Base-by-base conservation (phyloP, 768 basidiomycete genomes). In the Suillus fuscotomentosus region DNA sequence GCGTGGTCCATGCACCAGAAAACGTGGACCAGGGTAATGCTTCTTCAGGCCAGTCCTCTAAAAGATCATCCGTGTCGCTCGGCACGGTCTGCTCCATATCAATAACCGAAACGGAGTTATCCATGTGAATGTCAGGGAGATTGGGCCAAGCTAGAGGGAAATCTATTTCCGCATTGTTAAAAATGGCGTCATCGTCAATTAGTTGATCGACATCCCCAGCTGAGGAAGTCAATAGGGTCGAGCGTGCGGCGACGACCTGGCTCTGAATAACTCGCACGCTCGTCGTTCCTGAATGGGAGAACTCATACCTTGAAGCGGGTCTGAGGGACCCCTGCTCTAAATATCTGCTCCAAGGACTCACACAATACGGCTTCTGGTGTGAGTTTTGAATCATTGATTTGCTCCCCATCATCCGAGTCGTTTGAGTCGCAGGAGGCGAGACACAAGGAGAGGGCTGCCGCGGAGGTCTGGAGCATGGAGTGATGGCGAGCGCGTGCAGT, bases 261-360 rank as follows among this genome's bases (percentile, higher is more conserved):
- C 41, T 59, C 24, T 75, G 60, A 24, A 54, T 47, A 65, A 63
- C n/a, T 39, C 4, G n/a, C 22, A 42, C 27, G 48, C 53, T 36
- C 54, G 50, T 27, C 24, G 50, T 50, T 7, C 39, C 42, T 42
- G 22, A 47, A 60, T 60, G 60, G 34, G n/a, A 41, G 24, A 65
- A 13, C 51, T 60, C 57, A 64, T 66, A 84, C 86, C 83, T 84
- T 84, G 73, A 85, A 83, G 53, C 68, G 77, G 15, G 77, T 76
- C 11, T 77, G 78, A 50, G 78, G 77, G 68, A 83, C 72, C 11
- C 79, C 78, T 59, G 68, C 63, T 61, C 79, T 76, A 66, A 82
- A 85, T 34, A 84, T 68, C 50, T 75, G 74, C 63, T 84, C 81
- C 75, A 87, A 70, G 22, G 78, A 74, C 48, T 80, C 70, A 65